Evolutionary conservation across 2,329 filamentous ascomycete genomes (phyloP).

Genomic region (Fusarium sp.): DNA sequence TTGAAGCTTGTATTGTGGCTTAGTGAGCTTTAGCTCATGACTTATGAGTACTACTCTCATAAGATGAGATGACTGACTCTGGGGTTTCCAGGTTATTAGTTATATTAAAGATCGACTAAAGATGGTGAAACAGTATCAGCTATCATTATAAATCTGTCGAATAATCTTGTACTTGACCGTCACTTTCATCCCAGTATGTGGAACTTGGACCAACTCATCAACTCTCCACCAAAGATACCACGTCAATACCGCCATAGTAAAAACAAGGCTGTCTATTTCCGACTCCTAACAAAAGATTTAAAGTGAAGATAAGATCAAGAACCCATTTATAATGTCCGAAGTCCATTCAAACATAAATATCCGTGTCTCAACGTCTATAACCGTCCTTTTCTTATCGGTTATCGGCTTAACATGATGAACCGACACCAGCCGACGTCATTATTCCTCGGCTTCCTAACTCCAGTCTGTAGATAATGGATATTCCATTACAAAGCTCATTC

Average conservation of each 20-base stretch:
- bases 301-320: background rate
- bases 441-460: slow-evolving; percentile 20
- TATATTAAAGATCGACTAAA: background rate
- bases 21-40: background rate
- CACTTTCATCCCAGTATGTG: slow-evolving; percentile 7
- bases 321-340: background rate
- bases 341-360: slow-evolving; percentile 13
- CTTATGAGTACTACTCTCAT: background rate
- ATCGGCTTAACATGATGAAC: slow-evolving; percentile 38
- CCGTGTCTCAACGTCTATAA: background rate
- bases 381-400: slow-evolving; percentile 32
- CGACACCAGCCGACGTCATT: slow-evolving; percentile 41
- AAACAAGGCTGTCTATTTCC: background rate
- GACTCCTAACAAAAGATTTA: background rate
- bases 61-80: background rate
- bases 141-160: background rate
- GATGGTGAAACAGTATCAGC: background rate
- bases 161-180: background rate
- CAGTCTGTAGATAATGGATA: background rate
- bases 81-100: background rate
- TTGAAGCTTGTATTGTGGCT: slow-evolving; percentile 10
- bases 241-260: background rate
- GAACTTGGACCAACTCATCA: slow-evolving; percentile 34
- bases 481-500: background rate
- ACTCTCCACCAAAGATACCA: slow-evolving; percentile 17